Conservation (phyloP, 129 eudicot genomes). For the Pseudognaphalium luteoalbum region DNA sequence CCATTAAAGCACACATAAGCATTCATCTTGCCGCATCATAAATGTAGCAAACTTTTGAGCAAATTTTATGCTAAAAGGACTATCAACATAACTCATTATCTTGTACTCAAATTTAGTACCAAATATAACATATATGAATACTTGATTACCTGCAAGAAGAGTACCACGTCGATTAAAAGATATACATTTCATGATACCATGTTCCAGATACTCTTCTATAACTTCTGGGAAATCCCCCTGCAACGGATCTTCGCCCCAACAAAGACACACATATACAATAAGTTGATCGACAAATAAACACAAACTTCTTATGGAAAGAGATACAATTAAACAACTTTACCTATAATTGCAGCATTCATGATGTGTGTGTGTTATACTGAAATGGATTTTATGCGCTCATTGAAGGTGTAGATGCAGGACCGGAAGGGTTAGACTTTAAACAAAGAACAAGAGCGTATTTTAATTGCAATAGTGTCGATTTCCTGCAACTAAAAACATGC, state of each 20-base stretch:
- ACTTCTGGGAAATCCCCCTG: constrained; percentile 99
- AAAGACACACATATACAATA: constrained; percentile 18
- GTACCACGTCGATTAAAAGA: constrained; percentile 98
- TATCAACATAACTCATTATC: background rate
- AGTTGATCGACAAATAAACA: constrained; percentile 9
- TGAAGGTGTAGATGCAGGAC: constrained; percentile 1
- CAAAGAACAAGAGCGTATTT: background rate
- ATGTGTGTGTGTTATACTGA: background rate
- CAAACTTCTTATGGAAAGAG: constrained; percentile 11
- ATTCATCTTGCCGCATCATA: background rate
- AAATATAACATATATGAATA: constrained; percentile 12
- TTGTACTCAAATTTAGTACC: background rate
- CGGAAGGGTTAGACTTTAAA: background rate
- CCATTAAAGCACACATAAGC: background rate
- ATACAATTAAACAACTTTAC: constrained; percentile 24
- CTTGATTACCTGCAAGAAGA: constrained; percentile 76
- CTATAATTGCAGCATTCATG: constrained; percentile 65
- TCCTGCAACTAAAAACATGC: constrained; percentile 8
- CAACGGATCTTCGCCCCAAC: constrained; percentile 70
- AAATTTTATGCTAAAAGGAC: background rate
- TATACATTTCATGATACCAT: constrained; percentile 88
- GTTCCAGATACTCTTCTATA: constrained; percentile 91
- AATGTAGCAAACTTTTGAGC: background rate
- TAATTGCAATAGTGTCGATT: background rate
- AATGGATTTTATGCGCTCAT: constrained; percentile 19